phyloP scores from a whole-genome alignment of 1,284 basidiomycete species.

The Uromyces viciae-fabae region DNA sequence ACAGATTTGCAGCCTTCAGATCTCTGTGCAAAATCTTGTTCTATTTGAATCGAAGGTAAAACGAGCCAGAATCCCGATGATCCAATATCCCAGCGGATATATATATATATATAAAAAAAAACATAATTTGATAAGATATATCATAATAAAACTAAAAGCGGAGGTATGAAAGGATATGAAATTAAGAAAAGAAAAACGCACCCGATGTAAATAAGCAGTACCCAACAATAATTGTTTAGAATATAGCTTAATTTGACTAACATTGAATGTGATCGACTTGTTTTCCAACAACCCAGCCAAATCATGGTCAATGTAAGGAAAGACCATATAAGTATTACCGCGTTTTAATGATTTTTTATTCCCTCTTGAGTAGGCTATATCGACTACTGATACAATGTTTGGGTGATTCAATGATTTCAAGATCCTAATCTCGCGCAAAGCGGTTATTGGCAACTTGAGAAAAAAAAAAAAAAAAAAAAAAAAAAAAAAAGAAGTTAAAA shows the following conservation, averaged over 20 bases:
- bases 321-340: slow-evolving; percentile 84
- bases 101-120: neutral
- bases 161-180: neutral
- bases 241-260: slow-evolving; percentile 78
- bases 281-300: slow-evolving; percentile 90
- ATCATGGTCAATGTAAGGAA: slow-evolving; percentile 99
- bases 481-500: neutral
- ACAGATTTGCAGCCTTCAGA: slow-evolving; percentile 95
- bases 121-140: neutral
- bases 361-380: slow-evolving; percentile 69
- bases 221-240: slow-evolving; percentile 93
- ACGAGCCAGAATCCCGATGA: slow-evolving; percentile 42
- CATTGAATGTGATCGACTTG: slow-evolving; percentile 58
- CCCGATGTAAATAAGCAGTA: slow-evolving; percentile 88
- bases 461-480: neutral
- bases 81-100: neutral
- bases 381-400: slow-evolving; percentile 79
- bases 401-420: slow-evolving; percentile 82
- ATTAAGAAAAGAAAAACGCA: slow-evolving; percentile 55
- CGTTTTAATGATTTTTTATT: slow-evolving; percentile 57
- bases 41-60: slow-evolving; percentile 57
- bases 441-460: slow-evolving; percentile 71
- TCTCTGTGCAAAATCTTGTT: slow-evolving; percentile 95
- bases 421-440: slow-evolving; percentile 96
- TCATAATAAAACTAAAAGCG: slow-evolving; percentile 1